Base-by-base conservation (phyloP, 768 basidiomycete species). In the Kwoniella europaea region DNA sequence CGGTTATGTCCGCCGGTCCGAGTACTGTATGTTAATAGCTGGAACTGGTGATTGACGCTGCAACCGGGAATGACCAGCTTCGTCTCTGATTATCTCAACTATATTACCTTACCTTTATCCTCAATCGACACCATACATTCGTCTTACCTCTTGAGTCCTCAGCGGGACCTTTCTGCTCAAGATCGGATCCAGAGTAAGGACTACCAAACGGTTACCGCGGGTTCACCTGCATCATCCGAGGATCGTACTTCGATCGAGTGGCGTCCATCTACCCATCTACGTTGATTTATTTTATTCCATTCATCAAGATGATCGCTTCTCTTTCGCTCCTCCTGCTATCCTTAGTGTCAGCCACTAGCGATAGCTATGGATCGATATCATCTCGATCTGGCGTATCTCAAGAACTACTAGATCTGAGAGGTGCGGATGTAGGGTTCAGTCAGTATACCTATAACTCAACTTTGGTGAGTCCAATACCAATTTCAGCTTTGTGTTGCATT, bases 331-430 rank as follows among this genome's bases (percentile, higher is more conserved):
- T 68, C 5, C 50, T 68, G 2, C 6, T 27, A 12, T 56, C 67
- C 7, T 42, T 68, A 4, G 64, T 27, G 35, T 50, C 59, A 27
- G 57, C 59, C 5, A 42, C 59, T 13, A n/a, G 18, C 46, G 6
- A 20, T 12, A 24, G 67, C 15, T 61, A 65, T 44, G 64, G 64
- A 10, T 68, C 67, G n/a, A 59, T 68, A 18, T 52, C 67, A n/a
- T 54, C 57, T n/a, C 58, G 67, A 60, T 53, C 54, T 7, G 20
- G 22, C n/a, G 50, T 43, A 6, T 60, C 58, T 15, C 46, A 50
- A n/a, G 67, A 68, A 43, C 50, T 68, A 9, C 13, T 58, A 9
- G 58, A 52, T 56, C 50, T 68, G 16, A 15, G 61, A 46, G 67
- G 67, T 4, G 52, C 20, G 3, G 65, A 67, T 29, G 65, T 59